Base-by-base conservation (phyloP, 306 rosid species). In the barrel medic (Medicago truncatula) region DNA sequence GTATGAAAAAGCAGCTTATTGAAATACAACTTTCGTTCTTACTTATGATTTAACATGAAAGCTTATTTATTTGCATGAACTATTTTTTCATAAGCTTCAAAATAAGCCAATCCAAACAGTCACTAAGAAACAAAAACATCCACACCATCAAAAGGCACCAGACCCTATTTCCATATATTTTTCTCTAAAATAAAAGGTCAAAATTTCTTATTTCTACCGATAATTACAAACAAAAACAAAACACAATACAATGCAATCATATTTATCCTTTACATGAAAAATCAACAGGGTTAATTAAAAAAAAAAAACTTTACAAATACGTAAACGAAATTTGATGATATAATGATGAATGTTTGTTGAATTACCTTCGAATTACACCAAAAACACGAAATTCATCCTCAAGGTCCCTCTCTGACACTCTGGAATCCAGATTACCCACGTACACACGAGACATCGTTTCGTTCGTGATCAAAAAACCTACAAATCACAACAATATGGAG, bases 361-460 rank as follows among this genome's bases (percentile, higher is more conserved):
- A 6, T 3, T 85, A 96, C 99, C 99, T 96, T 75, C 97, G 85
- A 10, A 96, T 96, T 76, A 90, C 97, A 82, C 99, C 99, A 68
- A 84, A 96, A 31, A 82, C 88, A 61, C 96, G 99, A 76, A 96
- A 96, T 80, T 92, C 99, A 65, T 96, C 99, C 76, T 96, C 99
- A 9, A 96, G 97, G 23, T 96, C 99, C 34, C 97, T 89, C 89
- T 96, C 99, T 1, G 93, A 74, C 16, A 96, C 99, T 74, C 99
- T 79, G 8, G 97, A 90, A 78, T 92, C 97, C 76, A 96, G 68
- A 76, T 96, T 96, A 69, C 99, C 99, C 16, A 96, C 96, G 70
- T 96, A 96, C 12, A 96, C 97, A 23, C 99, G 98, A 83, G 99
- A 89, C 99, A 96, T 90, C 67, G 71, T 86, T 39, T 12, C 85